Evolutionary conservation across 345 rosid genomes (phyloP), one percentile per base, ranked within the genome.

Genomic region (Garcia nutans): DNA sequence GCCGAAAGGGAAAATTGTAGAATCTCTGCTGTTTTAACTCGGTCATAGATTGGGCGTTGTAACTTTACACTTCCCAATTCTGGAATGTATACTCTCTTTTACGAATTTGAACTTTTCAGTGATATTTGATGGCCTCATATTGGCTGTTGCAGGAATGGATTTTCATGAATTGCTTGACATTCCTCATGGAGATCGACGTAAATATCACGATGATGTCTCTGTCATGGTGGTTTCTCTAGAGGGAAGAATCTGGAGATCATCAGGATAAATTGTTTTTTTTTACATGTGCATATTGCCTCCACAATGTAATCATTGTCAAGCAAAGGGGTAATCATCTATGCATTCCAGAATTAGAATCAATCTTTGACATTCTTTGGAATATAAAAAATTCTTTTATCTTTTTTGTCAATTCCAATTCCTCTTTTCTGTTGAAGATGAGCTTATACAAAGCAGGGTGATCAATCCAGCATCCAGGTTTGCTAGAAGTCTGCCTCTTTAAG

Each of bases 191-290:
- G 97, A 94, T 83, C 79, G 97, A 45, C 90, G 98, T 52, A 94
- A 94, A 88, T 94, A 91, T 82, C 98, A 94, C 49, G 98, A 94
- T 68, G 98, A 94, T 83, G 95, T 94, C 71, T 94, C 97, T 20
- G 97, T 94, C 13, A 90, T 94, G 97, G 98, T 94, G 84, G 98
- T 94, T 80, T 94, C 98, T 5, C 81, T 94, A 65, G 93, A 94
- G 86, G 98, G 98, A 82, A 86, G 98, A 85, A 94, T 94, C 78
- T 94, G 98, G 98, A 84, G 95, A 81, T 94, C 97, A 56, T 92
- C 92, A 52, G 98, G 98, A 77, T 93, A 85, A 37, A 72, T 82
- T 69, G 49, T 73, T 79, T 70, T 78, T 45, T 28, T 28, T 28
- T 28, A 41, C 50, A 54, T 78, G 65, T 60, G 26, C 80, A 45